Conservation (phyloP, 2,329 filamentous ascomycete species). For the Gaeumannomyces sp. region DNA sequence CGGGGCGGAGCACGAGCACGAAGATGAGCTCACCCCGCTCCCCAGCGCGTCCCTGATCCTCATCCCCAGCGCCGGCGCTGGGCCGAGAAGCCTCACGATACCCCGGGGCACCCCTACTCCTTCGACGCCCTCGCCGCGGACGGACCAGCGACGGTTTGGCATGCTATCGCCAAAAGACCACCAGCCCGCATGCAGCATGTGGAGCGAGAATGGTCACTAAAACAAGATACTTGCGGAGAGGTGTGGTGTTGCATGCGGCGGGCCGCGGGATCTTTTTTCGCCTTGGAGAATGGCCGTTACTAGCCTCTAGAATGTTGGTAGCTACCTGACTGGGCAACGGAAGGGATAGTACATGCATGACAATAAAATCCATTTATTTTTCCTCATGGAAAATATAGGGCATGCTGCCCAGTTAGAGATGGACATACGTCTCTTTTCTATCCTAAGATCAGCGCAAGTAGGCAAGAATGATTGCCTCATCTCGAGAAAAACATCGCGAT, state of each 20-base stretch:
- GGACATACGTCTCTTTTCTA: not conserved
- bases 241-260: too few relatives aligned
- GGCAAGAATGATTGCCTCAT: too few relatives aligned
- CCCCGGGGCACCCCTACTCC: too few relatives aligned
- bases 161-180: not conserved
- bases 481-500: not conserved
- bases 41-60: not conserved
- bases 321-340: too few relatives aligned
- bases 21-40: not conserved
- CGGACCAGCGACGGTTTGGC: not conserved
- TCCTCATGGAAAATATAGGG: too few relatives aligned
- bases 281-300: too few relatives aligned
- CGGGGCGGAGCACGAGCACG: not conserved
- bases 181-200: not conserved
- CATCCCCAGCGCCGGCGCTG: not conserved
- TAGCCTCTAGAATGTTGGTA: too few relatives aligned
- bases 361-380: too few relatives aligned
- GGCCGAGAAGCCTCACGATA: not conserved
- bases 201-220: not conserved
- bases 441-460: not conserved
- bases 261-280: too few relatives aligned
- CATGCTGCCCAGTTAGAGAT: too few relatives aligned
- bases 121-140: not conserved
- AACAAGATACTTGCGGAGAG: too few relatives aligned
- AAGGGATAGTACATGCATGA: too few relatives aligned